Conservation (phyloP, 495 filamentous ascomycete species). For the Penicillium antarcticum region DNA sequence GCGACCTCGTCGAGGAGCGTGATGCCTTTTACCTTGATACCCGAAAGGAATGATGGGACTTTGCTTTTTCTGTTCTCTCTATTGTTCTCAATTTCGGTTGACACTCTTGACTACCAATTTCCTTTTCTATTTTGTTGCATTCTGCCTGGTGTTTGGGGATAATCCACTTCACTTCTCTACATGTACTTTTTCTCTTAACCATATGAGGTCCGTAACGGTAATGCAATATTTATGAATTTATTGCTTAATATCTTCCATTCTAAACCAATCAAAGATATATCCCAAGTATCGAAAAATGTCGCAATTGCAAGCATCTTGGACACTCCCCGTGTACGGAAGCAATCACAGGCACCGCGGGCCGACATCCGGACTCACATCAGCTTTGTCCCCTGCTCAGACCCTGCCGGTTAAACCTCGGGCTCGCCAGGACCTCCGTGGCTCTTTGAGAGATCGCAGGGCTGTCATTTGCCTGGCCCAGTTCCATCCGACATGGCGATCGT, state of each 20-base stretch:
- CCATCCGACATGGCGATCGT: neutral
- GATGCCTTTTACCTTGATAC: conserved; percentile 6
- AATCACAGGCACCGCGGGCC: conserved; percentile 17
- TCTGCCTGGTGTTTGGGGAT: conserved; percentile 20
- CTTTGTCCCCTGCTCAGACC: neutral
- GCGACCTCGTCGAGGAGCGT: conserved; percentile 42
- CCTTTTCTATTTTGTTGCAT: conserved; percentile 17
- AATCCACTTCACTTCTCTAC: conserved; percentile 12
- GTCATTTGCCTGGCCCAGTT: neutral
- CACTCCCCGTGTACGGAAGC: neutral
- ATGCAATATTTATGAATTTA: conserved; percentile 2
- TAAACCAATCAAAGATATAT: too few relatives aligned
- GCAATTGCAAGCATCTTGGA: too few relatives aligned
- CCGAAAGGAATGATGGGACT: neutral
- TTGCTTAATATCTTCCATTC: neutral
- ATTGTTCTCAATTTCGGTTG: conserved; percentile 4
- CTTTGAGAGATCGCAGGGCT: conserved; percentile 5
- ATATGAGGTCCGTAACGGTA: conserved; percentile 1
- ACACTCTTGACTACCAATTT: conserved; percentile 4
- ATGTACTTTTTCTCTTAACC: conserved; percentile 6
- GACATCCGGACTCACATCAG: conserved; percentile 9
- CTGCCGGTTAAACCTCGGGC: conserved; percentile 25
- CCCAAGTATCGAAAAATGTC: too few relatives aligned
- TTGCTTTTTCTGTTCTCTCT: conserved; percentile 1
- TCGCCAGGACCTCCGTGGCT: conserved; percentile 13